These are phyloP conservation scores for Balakata baccata DNA, from an alignment of 345 rosid species.

Conservation along the genomic window DNA sequence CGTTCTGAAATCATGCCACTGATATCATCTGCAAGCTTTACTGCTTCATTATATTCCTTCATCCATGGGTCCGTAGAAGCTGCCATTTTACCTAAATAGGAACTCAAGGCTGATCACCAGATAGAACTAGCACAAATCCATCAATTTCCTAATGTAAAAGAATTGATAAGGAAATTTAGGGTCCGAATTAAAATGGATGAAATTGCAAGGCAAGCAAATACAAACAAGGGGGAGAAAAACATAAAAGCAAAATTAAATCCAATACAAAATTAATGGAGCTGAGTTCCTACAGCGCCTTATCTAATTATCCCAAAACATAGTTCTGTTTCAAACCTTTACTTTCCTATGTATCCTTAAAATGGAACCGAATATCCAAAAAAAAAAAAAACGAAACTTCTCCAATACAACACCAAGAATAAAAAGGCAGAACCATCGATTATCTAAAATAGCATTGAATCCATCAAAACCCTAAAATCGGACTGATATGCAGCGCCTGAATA, in stretches of 20 bases:
- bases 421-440: background rate
- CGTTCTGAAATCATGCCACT: conserved; percentile 79
- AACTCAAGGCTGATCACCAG: background rate
- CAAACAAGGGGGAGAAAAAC: background rate
- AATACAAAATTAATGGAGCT: background rate
- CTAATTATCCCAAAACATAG: too few species aligned
- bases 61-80: conserved; percentile 8
- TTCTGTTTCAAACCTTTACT: background rate
- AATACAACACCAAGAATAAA: background rate
- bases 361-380: too few species aligned
- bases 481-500: too few species aligned
- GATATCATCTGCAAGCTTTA: conserved; percentile 27
- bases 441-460: background rate
- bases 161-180: background rate
- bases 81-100: conserved; percentile 1
- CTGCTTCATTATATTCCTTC: conserved; percentile 12
- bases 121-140: background rate
- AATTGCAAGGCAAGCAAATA: background rate
- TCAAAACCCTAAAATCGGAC: background rate
- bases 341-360: background rate
- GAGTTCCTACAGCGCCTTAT: background rate
- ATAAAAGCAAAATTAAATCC: background rate
- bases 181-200: background rate
- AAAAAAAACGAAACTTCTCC: background rate
- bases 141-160: background rate